Evolutionary conservation across 2,329 filamentous ascomycete species (phyloP), one percentile per base, ranked within the genome.

Genomic region (Penicillium sp.): DNA sequence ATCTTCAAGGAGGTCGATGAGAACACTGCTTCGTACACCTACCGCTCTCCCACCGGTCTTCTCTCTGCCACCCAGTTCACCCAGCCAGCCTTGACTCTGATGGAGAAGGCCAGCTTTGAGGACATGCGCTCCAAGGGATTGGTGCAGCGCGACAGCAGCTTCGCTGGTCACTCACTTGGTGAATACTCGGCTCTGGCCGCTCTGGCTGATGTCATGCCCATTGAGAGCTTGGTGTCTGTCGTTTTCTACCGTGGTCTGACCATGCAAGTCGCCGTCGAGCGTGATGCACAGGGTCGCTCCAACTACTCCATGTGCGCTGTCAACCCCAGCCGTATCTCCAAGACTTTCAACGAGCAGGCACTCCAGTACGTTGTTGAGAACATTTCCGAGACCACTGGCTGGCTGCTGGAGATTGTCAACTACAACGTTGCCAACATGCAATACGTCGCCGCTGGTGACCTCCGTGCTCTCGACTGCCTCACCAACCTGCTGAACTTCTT

Each of bases 101-200:
- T 99, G 95, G 94, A 99, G 82, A 99, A 99, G 85, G 94, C 94
- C 58, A 96, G 91, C 69, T 99, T 99, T 68, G 94, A 97, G 78
- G 95, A 99, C 76, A 97, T 99, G 94, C 91, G 91, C 72, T 85
- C 92, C 68, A 97, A 96, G 84, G 94, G 95, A 60, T 85, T 99
- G 34, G 93, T 99, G 33, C 92, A 96, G 68, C 85, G 91, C 58
- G 93, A 97, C 80, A 97, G 91, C 84, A 96, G 90, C 65, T 99
- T 99, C 74, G 94, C 94, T 15, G 94, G 94, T 65, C 94, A 99
- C 81, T 99, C 95, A 0, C 86, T 99, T 23, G 94, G 94, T 77
- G 94, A 99, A 80, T 99, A 99, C 82, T 97, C 92, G 61, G 94
- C 94, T 10, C 87, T 99, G 62, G 94, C 94, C 61, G 94, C 94